Conservation (phyloP, 352 stramenopile genomes). For the Peronospora tabacina region DNA sequence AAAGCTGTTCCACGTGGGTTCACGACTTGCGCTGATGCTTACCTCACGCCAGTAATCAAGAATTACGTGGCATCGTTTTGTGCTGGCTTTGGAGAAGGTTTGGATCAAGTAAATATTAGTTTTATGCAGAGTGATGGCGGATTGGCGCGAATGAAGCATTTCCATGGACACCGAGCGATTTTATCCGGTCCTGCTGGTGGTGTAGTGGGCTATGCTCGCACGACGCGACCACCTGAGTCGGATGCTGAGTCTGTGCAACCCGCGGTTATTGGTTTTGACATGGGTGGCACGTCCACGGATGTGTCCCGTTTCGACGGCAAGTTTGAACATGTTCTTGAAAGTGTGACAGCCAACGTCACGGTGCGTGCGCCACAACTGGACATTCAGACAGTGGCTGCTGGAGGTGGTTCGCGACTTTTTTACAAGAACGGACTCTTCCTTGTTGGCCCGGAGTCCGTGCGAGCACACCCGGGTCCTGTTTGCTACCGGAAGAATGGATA, state of each 20-base stretch:
- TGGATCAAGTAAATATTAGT: constrained; percentile 89
- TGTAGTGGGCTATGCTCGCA: constrained; percentile 96
- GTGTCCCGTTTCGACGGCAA: constrained; percentile 95
- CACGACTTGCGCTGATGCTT: constrained; percentile 95
- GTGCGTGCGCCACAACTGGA: constrained; percentile 97
- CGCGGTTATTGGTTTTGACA: constrained; percentile 97
- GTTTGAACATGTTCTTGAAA: constrained; percentile 98
- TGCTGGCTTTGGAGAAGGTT: constrained; percentile 90
- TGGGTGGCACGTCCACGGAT: constrained; percentile 98
- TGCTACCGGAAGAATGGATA: constrained; percentile 97
- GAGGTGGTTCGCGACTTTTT: constrained; percentile 94
- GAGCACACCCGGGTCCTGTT: constrained; percentile 92
- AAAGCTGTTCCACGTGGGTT: constrained; percentile 95
- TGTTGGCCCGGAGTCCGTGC: constrained; percentile 95
- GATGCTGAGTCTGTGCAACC: constrained; percentile 10
- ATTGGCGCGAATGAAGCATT: constrained; percentile 91
- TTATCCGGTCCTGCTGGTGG: constrained; percentile 91
- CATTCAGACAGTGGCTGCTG: constrained; percentile 98
- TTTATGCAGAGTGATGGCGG: constrained; percentile 99
- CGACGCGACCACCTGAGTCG: constrained; percentile 53
- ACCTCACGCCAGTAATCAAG: constrained; percentile 97
- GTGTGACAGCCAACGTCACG: constrained; percentile 94
- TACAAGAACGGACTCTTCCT: constrained; percentile 96
- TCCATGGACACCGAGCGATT: constrained; percentile 90
- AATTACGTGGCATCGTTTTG: constrained; percentile 95